Evolutionary conservation across 2,329 filamentous ascomycete species (phyloP).

Genomic region (Paraconiothyrium sp.): DNA sequence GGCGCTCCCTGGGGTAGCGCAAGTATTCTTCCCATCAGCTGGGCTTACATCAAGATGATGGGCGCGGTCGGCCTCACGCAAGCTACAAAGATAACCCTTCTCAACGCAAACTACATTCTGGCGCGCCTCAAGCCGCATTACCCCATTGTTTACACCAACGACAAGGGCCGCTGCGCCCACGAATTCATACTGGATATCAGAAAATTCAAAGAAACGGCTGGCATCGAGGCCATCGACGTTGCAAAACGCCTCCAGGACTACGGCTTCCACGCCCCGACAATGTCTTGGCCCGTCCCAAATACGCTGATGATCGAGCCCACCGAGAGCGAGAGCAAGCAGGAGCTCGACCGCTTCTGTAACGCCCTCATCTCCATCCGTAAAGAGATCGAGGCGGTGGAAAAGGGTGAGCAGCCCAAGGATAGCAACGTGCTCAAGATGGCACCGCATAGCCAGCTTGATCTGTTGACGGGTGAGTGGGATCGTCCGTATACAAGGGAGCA

Average conservation of each 20-base stretch:
- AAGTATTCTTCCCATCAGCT: slow-evolving; percentile 91
- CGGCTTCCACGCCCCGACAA: slow-evolving; percentile 95
- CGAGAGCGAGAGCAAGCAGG: slow-evolving; percentile 89
- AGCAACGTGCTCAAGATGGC: slow-evolving; percentile 89
- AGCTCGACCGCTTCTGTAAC: slow-evolving; percentile 93
- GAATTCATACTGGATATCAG: slow-evolving; percentile 96
- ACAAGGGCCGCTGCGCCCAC: slow-evolving; percentile 87
- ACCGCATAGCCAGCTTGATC: slow-evolving; percentile 84
- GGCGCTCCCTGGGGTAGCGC: slow-evolving; percentile 88
- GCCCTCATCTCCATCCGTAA: slow-evolving; percentile 85
- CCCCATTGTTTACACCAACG: slow-evolving; percentile 92
- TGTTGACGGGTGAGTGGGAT: slow-evolving; percentile 80
- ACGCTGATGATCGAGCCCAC: slow-evolving; percentile 99
- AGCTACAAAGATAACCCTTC: slow-evolving; percentile 89
- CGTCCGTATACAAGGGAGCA: slow-evolving; percentile 82
- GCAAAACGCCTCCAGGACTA: slow-evolving; percentile 97
- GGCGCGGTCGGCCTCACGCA: slow-evolving; percentile 82
- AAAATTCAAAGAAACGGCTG: slow-evolving; percentile 81
- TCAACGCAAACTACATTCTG: slow-evolving; percentile 97
- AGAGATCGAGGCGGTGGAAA: slow-evolving; percentile 86
- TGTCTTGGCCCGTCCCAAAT: slow-evolving; percentile 95
- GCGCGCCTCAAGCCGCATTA: slow-evolving; percentile 87
- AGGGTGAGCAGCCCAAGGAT: slow-evolving; percentile 76
- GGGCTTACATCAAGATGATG: slow-evolving; percentile 97
- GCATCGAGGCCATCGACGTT: slow-evolving; percentile 91